A percentile compares a stretch with the other conserved stretches of the same genome.
Evolutionary conservation across 768 basidiomycete species (phyloP).

Genomic region (Trametes villosa): DNA sequence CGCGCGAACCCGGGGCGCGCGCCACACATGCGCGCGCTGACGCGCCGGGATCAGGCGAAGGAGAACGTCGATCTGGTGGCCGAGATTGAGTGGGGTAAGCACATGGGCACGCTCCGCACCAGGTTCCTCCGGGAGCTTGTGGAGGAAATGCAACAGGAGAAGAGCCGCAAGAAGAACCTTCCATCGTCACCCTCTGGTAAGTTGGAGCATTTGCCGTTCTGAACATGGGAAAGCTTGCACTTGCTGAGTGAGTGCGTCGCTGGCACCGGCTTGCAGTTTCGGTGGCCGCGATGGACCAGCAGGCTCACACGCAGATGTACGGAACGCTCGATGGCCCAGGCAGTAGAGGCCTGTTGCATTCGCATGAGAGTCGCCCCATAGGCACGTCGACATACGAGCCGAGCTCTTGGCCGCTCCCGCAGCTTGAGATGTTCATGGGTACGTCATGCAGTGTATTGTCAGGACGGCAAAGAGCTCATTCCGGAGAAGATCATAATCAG

Average conservation of each 20-base stretch:
- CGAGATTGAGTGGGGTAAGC: slow-evolving; percentile 77
- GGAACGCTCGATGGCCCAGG: slow-evolving; percentile 20
- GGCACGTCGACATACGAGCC: slow-evolving; percentile 11
- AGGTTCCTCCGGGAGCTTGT: slow-evolving; percentile 74
- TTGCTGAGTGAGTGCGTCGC: neutral
- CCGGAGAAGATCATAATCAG: slow-evolving; percentile 25
- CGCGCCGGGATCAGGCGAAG: slow-evolving; percentile 52
- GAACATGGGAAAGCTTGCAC: neutral
- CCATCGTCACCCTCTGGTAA: slow-evolving; percentile 27
- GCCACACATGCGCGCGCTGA: slow-evolving; percentile 60
- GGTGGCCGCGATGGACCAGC: slow-evolving; percentile 24
- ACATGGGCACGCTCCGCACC: slow-evolving; percentile 75
- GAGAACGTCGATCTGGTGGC: slow-evolving; percentile 83
- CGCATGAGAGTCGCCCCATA: slow-evolving; percentile 28
- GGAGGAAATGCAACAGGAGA: slow-evolving; percentile 45
- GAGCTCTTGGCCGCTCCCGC: slow-evolving; percentile 7
- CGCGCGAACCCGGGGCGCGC: slow-evolving; percentile 61
- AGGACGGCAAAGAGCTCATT: neutral
- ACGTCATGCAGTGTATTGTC: neutral
- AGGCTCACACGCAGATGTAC: slow-evolving; percentile 23
- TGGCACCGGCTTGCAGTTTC: slow-evolving; percentile 11
- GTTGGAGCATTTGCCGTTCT: too few relatives aligned
- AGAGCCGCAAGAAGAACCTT: slow-evolving; percentile 44
- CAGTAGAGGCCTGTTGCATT: slow-evolving; percentile 33
- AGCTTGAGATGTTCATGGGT: slow-evolving; percentile 16